Percentiles rank a stretch among this genome's conserved stretches.
These are phyloP conservation scores for Colletotrichum sublineola DNA, from an alignment of 2,329 filamentous ascomycete species.

Conservation along the genomic window DNA sequence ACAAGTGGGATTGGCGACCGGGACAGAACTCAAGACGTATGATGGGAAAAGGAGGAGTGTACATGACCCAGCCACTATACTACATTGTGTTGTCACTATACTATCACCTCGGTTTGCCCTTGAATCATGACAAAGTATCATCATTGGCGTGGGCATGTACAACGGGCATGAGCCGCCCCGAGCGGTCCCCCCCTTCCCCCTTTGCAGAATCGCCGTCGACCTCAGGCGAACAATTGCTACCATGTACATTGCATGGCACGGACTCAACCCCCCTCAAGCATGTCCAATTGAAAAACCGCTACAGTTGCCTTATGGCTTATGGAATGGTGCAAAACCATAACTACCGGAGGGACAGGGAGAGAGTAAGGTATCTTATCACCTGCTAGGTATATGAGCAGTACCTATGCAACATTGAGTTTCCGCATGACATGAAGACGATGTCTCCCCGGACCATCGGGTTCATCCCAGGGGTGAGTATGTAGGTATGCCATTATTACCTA, in stretches of 20 bases:
- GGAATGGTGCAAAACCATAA: not conserved
- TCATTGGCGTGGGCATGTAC: conserved; percentile 10
- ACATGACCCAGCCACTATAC: not conserved
- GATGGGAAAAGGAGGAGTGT: too few relatives aligned
- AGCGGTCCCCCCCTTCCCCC: conserved; percentile 1
- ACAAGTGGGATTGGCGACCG: not conserved
- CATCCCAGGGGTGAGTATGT: not conserved
- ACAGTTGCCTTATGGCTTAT: not conserved
- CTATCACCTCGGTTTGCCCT: not conserved
- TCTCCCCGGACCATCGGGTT: not conserved
- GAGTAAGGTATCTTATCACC: not conserved
- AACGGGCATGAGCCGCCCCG: conserved; percentile 15
- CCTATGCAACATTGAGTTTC: not conserved
- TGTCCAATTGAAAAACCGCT: not conserved
- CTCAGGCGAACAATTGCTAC: not conserved
- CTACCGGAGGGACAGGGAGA: not conserved
- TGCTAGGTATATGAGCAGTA: not conserved
- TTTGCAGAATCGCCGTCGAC: conserved; percentile 14
- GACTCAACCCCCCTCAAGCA: not conserved
- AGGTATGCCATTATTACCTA: not conserved
- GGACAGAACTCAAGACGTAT: not conserved
- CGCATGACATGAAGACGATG: not conserved
- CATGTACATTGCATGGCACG: not conserved
- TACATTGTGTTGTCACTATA: not conserved
- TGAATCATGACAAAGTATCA: not conserved